phyloP scores from a whole-genome alignment of 371 early-diverging fungal genomes.

The Mortierella polycephala region DNA sequence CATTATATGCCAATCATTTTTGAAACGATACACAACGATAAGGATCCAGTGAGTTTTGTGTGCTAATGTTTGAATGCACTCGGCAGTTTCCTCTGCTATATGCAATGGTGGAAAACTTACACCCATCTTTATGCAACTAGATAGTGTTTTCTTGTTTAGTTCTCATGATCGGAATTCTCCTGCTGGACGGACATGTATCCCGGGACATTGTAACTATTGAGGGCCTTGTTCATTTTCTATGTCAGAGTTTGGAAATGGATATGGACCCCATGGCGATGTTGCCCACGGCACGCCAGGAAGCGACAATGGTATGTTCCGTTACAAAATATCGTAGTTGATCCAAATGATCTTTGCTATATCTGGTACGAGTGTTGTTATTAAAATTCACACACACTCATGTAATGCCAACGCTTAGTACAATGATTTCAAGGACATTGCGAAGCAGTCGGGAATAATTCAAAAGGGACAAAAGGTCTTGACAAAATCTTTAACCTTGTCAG shows the following conservation, averaged over 20 bases:
- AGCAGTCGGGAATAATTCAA: conserved; percentile 34
- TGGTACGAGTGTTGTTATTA: neutral
- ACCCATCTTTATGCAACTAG: conserved; percentile 2
- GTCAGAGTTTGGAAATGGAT: conserved; percentile 15
- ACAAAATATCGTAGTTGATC: neutral
- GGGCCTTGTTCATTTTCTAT: conserved; percentile 18
- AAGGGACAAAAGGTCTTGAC: conserved; percentile 44
- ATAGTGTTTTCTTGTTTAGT: conserved; percentile 31
- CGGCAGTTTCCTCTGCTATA: neutral
- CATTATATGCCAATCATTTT: conserved; percentile 35
- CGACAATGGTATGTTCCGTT: conserved; percentile 13
- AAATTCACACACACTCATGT: neutral
- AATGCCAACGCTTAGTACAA: conserved; percentile 17
- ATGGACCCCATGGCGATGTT: conserved; percentile 36
- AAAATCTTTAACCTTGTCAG: conserved; percentile 30
- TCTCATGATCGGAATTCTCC: conserved; percentile 33
- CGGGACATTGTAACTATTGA: conserved; percentile 10
- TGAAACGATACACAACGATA: conserved; percentile 19
- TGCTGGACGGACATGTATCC: conserved; percentile 4
- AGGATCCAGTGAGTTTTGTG: conserved; percentile 25
- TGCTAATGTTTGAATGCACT: neutral
- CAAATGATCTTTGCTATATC: too few relatives aligned
- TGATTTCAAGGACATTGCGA: conserved; percentile 34
- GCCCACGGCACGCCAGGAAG: conserved; percentile 25
- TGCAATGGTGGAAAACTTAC: neutral